Evolutionary conservation across 2,329 filamentous ascomycete genomes (phyloP).

Genomic region (Ascochyta koolunga): DNA sequence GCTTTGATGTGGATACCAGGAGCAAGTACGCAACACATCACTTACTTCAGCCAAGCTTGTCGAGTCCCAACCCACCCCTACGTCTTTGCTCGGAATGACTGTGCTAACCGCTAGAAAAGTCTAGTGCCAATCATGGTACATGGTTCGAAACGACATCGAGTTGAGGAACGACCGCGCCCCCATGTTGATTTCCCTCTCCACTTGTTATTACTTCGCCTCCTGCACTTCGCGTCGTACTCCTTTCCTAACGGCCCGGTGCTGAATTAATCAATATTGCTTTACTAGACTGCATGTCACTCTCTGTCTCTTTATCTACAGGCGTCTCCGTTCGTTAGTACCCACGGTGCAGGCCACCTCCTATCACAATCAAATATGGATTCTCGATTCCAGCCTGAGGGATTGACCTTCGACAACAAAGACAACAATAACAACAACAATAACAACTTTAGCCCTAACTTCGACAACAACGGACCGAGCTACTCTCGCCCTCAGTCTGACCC

Average conservation of each 20-base stretch:
- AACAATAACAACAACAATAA: constrained; percentile 26
- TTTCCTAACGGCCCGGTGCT: constrained; percentile 35
- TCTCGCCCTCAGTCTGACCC: constrained; percentile 18
- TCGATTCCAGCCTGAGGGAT: constrained; percentile 35
- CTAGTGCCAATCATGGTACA: constrained; percentile 28
- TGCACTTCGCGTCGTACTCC: constrained; percentile 22
- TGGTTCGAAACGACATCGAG: constrained; percentile 38
- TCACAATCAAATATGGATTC: constrained; percentile 36
- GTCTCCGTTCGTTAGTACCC: constrained; percentile 25
- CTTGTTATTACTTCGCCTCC: constrained; percentile 34
- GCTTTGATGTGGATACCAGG: constrained; percentile 39
- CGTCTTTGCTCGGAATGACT: constrained; percentile 23
- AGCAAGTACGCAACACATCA: constrained; percentile 38
- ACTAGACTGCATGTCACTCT: constrained; percentile 21
- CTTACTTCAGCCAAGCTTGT: constrained; percentile 36
- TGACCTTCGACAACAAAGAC: constrained; percentile 33
- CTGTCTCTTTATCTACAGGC: constrained; percentile 21
- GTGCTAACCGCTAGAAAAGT: constrained; percentile 32
- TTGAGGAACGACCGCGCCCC: constrained; percentile 20
- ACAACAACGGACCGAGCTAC: constrained; percentile 21
- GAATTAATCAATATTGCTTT: constrained; percentile 21
- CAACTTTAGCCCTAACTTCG: constrained; percentile 29
- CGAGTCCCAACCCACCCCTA: constrained; percentile 34
- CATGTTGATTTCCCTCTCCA: constrained; percentile 25
- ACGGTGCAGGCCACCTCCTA: constrained; percentile 43